phyloP scores from a whole-genome alignment of 805 yeast species.

The Candida jianshihensis region DNA sequence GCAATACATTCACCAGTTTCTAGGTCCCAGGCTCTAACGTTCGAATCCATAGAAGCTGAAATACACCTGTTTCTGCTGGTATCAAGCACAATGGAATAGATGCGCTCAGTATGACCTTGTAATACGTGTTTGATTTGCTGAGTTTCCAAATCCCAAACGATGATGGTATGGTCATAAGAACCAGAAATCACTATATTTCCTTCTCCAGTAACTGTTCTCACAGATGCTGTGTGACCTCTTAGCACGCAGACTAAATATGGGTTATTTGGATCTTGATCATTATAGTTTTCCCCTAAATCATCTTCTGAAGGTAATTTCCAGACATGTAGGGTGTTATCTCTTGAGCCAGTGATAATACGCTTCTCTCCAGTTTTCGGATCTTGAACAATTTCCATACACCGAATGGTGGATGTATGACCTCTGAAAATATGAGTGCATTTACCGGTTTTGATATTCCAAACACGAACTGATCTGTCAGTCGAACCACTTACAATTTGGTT shows the following conservation, averaged over 20 bases:
- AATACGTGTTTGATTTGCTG: constrained; percentile 68
- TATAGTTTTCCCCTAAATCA: constrained; percentile 24
- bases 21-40: constrained; percentile 86
- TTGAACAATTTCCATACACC: constrained; percentile 79
- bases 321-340: constrained; percentile 77
- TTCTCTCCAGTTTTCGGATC: constrained; percentile 62
- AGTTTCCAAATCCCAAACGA: constrained; percentile 86
- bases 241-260: constrained; percentile 66
- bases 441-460: constrained; percentile 86
- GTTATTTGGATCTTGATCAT: constrained; percentile 28
- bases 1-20: constrained; percentile 63
- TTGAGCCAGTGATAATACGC: constrained; percentile 76
- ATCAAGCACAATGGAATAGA: constrained; percentile 85
- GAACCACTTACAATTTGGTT: constrained; percentile 87
- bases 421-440: constrained; percentile 84
- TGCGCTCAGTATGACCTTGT: constrained; percentile 79
- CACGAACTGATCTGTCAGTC: constrained; percentile 87
- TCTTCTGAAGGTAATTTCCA: constrained; percentile 67
- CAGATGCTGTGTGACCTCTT: constrained; percentile 72
- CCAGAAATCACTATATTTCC: constrained; percentile 84
- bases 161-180: constrained; percentile 80
- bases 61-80: constrained; percentile 70
- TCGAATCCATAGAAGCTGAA: constrained; percentile 87
- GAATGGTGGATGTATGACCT: constrained; percentile 89
- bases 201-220: constrained; percentile 80